Evolutionary conservation across 2,329 filamentous ascomycete genomes (phyloP), one percentile per base, ranked within the genome.

Genomic region (Orbilia ellipsospora): DNA sequence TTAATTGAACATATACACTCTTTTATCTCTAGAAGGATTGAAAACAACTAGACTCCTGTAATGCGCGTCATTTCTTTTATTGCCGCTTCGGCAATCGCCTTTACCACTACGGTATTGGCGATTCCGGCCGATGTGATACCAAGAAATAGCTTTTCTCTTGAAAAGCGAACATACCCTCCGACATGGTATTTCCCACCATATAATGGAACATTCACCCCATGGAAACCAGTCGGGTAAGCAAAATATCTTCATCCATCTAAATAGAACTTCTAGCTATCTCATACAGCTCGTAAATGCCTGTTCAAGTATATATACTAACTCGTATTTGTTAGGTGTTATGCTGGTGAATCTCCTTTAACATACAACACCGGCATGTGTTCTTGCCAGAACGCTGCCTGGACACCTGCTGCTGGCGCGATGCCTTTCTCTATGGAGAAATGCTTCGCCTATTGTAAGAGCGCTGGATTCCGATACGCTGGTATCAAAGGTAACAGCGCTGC

Each of bases 391-490:
- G 15, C 18, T 12, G 57, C 13, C 12, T 61, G 42, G 42, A 61
- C 12, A 36, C 8, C n/a, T 8, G 57, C 57, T 5, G 20, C 10
- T 2, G 42, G 20, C 36, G 13, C 26, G 7, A 57, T 59, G 45
- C 28, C 36, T 8, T 56, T 60, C 16, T 60, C 8, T 12, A 67
- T 67, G 64, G 50, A 56, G 0, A 48, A 50, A 15, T 70, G 66
- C 16, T 56, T 62, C 18, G 50, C 57, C 1, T 23, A 12, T 0
- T 70, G 66, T 23, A 70, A 62, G 26, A 50, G 20, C 18, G 56
- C 57, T 8, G 66, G 57, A 1, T 70, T 56, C 36, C 66, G 66
- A 7, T 62, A 63, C 18, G 66, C 57, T 7, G 66, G 66, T 51
- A 45, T 70, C 57, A 55, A 63, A 15, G 66, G 66, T 8, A 0